phyloP scores from a whole-genome alignment of 1,139 yeast species.

The Pichia sp. region DNA sequence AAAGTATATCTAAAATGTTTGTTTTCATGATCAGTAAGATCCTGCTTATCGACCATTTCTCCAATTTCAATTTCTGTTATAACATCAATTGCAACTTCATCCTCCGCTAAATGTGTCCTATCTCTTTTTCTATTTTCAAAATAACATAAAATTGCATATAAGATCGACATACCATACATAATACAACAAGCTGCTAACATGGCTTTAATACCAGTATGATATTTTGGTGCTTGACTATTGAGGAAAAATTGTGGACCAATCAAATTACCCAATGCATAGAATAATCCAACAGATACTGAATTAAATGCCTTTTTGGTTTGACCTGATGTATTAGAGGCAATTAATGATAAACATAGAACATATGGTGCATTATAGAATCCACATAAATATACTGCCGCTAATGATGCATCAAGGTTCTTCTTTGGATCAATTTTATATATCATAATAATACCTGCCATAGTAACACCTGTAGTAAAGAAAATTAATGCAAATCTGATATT shows the following conservation, averaged over 20 bases:
- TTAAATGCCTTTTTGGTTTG: conserved; percentile 10
- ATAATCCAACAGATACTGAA: conserved; percentile 45
- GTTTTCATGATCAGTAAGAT: conserved; percentile 62
- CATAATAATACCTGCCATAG: conserved; percentile 17
- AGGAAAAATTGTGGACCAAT: conserved; percentile 68
- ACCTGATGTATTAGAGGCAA: conserved; percentile 11
- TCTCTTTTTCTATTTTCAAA: conserved; percentile 31
- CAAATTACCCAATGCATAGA: conserved; percentile 55
- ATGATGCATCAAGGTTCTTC: conserved; percentile 40
- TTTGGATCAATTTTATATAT: conserved; percentile 5
- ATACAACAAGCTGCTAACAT: conserved; percentile 33
- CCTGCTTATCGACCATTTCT: conserved; percentile 46
- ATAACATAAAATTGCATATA: conserved; percentile 29
- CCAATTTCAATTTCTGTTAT: conserved; percentile 23
- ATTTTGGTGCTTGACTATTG: conserved; percentile 46
- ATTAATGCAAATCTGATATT: conserved; percentile 9
- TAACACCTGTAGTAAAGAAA: conserved; percentile 11
- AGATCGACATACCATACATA: conserved; percentile 29
- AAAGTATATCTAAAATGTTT: conserved; percentile 49
- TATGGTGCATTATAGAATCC: conserved; percentile 14
- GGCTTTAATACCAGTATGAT: conserved; percentile 42
- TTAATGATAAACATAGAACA: conserved; percentile 5
- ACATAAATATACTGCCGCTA: conserved; percentile 10
- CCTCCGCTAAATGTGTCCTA: conserved; percentile 4
- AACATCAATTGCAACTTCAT: conserved; percentile 8